Conservation (phyloP, 805 yeast genomes). For the Candida alai region DNA sequence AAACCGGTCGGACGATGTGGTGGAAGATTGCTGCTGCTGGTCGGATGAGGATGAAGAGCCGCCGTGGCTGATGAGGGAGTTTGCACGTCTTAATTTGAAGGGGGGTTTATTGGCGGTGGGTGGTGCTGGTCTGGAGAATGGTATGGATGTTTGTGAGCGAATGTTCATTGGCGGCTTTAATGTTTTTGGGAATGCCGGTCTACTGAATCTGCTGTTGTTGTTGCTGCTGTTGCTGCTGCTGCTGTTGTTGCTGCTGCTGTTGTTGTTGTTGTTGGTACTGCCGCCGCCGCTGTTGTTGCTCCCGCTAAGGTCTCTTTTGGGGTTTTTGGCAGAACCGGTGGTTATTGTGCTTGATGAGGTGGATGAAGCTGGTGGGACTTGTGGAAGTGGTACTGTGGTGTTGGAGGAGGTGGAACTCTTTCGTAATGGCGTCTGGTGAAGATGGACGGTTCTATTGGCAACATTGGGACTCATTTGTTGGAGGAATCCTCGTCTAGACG, state of each 20-base stretch:
- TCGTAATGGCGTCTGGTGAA: constrained; percentile 11
- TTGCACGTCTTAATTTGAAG: constrained; percentile 28
- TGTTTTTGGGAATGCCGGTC: constrained; percentile 14
- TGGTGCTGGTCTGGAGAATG: constrained; percentile 13
- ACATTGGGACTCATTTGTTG: constrained; percentile 38
- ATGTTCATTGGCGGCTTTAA: constrained; percentile 20
- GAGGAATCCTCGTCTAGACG: constrained; percentile 25
- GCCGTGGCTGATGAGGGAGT: constrained; percentile 26
- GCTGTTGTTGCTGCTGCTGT: constrained; percentile 3
- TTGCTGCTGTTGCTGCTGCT: neutral
- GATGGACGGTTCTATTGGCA: constrained; percentile 21
- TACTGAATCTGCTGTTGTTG: constrained; percentile 3
- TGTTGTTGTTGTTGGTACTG: constrained; percentile 1
- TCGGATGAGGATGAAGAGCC: constrained; percentile 26
- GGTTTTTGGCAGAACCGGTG: neutral
- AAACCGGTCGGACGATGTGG: constrained; percentile 34
- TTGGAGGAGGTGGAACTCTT: neutral
- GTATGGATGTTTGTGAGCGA: constrained; percentile 25
- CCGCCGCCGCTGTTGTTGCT: no score
- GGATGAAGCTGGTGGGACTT: neutral
- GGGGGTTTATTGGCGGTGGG: constrained; percentile 19
- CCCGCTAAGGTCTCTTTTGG: neutral
- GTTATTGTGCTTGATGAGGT: no score
- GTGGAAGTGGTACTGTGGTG: neutral
- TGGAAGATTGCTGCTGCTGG: constrained; percentile 19